phyloP scores from a whole-genome alignment of 352 stramenopile species.

The Phytophthora pluvialis region DNA sequence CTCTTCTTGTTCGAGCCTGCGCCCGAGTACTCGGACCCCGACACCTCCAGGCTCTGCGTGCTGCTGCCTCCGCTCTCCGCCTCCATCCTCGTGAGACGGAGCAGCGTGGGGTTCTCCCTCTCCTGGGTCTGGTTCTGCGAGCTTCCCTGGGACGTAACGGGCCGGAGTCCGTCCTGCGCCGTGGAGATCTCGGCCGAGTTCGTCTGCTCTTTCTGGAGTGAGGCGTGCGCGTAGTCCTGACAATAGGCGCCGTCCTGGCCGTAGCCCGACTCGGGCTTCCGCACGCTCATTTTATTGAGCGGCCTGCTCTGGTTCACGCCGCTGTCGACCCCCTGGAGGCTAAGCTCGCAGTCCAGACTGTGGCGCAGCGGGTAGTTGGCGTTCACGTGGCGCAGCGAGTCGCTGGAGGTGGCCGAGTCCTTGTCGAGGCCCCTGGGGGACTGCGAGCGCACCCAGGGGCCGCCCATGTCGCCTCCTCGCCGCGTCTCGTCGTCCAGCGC shows the following conservation, averaged over 20 bases:
- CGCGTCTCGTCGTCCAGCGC: constrained; percentile 61
- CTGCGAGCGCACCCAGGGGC: constrained; percentile 53
- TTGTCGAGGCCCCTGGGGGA: constrained; percentile 66
- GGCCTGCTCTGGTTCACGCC: constrained; percentile 13
- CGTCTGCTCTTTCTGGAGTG: constrained; percentile 30
- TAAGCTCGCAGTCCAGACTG: constrained; percentile 46
- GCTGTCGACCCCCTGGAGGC: constrained; percentile 26
- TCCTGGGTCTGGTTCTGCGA: constrained; percentile 21
- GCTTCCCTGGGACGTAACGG: constrained; percentile 12
- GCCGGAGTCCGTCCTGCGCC: constrained; percentile 10
- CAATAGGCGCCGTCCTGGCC: constrained; percentile 13
- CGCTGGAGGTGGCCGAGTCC: constrained; percentile 62
- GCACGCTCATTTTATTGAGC: constrained; percentile 37
- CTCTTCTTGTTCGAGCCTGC: constrained; percentile 55
- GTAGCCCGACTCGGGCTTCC: constrained; percentile 24
- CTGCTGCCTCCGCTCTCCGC: constrained; percentile 32
- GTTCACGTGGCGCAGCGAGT: constrained; percentile 64
- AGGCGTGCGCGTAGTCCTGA: constrained; percentile 22
- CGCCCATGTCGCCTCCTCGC: constrained; percentile 40
- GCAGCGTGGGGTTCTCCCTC: constrained; percentile 25
- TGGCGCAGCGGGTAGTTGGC: constrained; percentile 41
- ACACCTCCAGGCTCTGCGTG: constrained; percentile 35
- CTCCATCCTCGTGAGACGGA: constrained; percentile 30
- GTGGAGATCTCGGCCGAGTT: constrained; percentile 24
- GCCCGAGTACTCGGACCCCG: constrained; percentile 42